Conservation (phyloP, 371 early-diverging fungal species). For the Haplosporangium sp. region DNA sequence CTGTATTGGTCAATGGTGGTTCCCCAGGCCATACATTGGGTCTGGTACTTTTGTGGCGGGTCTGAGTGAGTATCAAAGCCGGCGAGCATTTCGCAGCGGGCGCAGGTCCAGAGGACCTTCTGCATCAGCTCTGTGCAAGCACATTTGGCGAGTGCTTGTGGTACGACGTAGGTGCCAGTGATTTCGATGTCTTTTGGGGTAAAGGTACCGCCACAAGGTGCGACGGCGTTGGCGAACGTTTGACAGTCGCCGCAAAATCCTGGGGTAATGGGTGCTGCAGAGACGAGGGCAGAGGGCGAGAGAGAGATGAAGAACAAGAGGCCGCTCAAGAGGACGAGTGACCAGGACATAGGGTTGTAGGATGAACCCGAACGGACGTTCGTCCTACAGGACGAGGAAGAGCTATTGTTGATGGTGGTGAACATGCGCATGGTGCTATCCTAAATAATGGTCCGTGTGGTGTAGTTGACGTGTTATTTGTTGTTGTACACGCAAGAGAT, state of each 20-base stretch:
- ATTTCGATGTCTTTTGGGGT: conserved; percentile 13
- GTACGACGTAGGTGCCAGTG: conserved; percentile 19
- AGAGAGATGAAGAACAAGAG: conserved; percentile 11
- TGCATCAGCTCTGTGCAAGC: conserved; percentile 31
- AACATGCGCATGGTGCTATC: too few relatives aligned
- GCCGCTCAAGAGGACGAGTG: conserved; percentile 14
- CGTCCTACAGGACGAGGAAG: too few relatives aligned
- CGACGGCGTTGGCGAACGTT: conserved; percentile 35
- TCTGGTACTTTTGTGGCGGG: conserved; percentile 31
- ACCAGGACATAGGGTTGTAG: conserved; percentile 6
- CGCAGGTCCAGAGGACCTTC: conserved; percentile 36
- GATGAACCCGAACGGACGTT: too few relatives aligned
- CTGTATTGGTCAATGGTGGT: conserved; percentile 1
- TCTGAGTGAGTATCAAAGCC: conserved; percentile 9
- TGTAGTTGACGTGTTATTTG: too few relatives aligned
- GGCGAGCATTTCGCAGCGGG: conserved; percentile 7
- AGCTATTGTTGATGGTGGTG: conserved; percentile 6
- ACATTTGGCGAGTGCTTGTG: conserved; percentile 21
- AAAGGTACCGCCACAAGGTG: conserved; percentile 35
- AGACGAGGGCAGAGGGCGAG: not conserved
- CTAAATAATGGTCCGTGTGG: too few relatives aligned
- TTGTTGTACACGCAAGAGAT: too few relatives aligned
- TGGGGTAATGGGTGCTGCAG: conserved; percentile 7
- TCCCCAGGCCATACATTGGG: conserved; percentile 24
- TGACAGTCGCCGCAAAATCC: conserved; percentile 49